A percentile compares a stretch with the other conserved stretches of the same genome.
These are phyloP conservation scores for Rubus parviflorus DNA, from an alignment of 306 rosid genomes.

Conservation along the genomic window DNA sequence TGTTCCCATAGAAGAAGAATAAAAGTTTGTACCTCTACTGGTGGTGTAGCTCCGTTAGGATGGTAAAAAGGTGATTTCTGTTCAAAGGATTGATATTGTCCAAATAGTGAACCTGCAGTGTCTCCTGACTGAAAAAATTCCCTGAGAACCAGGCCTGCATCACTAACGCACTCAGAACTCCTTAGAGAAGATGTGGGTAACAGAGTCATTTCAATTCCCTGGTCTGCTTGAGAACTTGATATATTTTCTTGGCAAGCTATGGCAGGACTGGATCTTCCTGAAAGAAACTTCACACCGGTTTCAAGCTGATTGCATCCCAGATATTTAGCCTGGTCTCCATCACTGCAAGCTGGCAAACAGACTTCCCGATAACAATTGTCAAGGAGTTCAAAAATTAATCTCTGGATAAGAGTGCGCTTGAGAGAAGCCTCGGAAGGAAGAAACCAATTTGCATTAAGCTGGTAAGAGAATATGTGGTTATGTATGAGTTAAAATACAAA, in stretches of 20 bases:
- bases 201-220: conserved; percentile 75
- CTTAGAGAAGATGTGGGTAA: conserved; percentile 62
- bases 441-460: conserved; percentile 91
- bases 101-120: conserved; percentile 53
- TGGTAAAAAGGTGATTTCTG: conserved; percentile 53
- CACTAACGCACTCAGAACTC: conserved; percentile 50
- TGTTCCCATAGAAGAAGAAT: not conserved
- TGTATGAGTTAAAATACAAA: not conserved
- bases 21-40: conserved; percentile 47
- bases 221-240: conserved; percentile 45
- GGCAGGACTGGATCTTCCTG: conserved; percentile 40
- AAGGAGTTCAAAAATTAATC: conserved; percentile 69
- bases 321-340: conserved; percentile 36
- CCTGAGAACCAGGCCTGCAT: conserved; percentile 74
- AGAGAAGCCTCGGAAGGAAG: conserved; percentile 84
- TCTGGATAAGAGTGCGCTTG: conserved; percentile 88
- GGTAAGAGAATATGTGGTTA: conserved; percentile 27
- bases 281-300: conserved; percentile 37
- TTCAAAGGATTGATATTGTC: conserved; percentile 55
- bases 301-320: conserved; percentile 40
- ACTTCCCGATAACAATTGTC: conserved; percentile 45
- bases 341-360: conserved; percentile 52
- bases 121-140: conserved; percentile 73
- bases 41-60: conserved; percentile 46
- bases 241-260: conserved; percentile 38